phyloP scores from a whole-genome alignment of 129 eudicot genomes.

The Flaveria bidentis region DNA sequence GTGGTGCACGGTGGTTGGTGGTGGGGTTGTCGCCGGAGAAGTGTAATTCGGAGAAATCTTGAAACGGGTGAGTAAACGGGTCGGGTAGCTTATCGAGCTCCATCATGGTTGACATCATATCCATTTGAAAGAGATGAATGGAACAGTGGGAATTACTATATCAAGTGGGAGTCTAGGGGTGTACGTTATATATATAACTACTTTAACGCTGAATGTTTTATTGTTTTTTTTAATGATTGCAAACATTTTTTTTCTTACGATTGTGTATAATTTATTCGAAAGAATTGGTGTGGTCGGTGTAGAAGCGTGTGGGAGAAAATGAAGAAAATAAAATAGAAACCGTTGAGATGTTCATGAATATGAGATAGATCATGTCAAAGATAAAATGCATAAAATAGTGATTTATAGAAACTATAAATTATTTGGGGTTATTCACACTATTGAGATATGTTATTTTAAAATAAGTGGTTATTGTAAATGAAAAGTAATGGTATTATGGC shows the following conservation, averaged over 20 bases:
- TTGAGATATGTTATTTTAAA: not conserved
- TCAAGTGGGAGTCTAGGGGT: conserved; percentile 39
- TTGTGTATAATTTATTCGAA: not conserved
- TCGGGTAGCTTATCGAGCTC: conserved; percentile 46
- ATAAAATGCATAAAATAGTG: not conserved
- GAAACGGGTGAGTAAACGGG: conserved; percentile 42
- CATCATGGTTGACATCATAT: conserved; percentile 49
- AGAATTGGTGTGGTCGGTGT: conserved; percentile 16
- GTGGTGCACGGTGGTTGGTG: conserved; percentile 33
- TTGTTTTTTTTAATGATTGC: not conserved
- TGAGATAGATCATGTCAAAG: not conserved
- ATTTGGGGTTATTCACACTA: not conserved
- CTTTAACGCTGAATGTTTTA: conserved; percentile 16
- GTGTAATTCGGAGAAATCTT: conserved; percentile 26
- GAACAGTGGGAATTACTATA: conserved; percentile 43
- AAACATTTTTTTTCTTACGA: not conserved
- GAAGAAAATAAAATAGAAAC: not conserved
- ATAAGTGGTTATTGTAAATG: too few relatives aligned
- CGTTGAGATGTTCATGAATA: not conserved
- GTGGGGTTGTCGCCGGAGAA: conserved; percentile 21
- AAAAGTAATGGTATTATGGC: too few relatives aligned
- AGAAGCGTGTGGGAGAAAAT: conserved; percentile 1
- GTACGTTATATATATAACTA: conserved; percentile 35
- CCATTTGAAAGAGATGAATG: conserved; percentile 36
- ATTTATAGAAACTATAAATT: not conserved